Evolutionary conservation across 179 eudicot genomes (phyloP), one percentile per base, ranked within the genome.

Genomic region (Silene vulgaris): DNA sequence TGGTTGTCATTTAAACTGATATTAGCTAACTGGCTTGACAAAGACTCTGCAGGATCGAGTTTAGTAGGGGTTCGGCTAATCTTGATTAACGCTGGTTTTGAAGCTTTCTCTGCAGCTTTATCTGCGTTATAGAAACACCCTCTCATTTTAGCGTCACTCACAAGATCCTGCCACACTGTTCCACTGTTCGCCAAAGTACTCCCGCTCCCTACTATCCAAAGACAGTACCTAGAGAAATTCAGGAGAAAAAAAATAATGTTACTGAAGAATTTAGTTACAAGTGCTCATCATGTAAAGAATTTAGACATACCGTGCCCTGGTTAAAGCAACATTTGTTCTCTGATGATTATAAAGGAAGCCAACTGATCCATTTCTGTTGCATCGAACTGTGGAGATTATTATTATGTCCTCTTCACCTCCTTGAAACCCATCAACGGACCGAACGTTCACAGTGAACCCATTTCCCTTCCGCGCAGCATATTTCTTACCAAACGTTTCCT

Each of bases 391-490:
- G 2, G 93, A 89, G 43, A 89, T 86, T 11, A 89, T 86, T 1
- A 89, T 85, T 19, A 87, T 73, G 71, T 87, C 90, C 50, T 86
- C 86, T 59, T 87, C 93, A 8, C 86, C 86, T 2, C 93, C 90
- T 79, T 89, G 96, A 71, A 90, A 90, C 0, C 90, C 91, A 78
- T 90, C 96, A 56, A 90, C 89, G 0, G 92, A 83, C 0, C 90
- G 86, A 40, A 87, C 85, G 14, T 67, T 89, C 19, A 89, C 89
- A 16, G 78, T 74, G 71, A 90, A 90, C 0, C 73, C 74, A n/a
- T 74, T 78, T 9, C 77, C 71, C 32, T 78, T 63, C 0, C 54
- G 70, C 12, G 69, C 43, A 8, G 66, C 77, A 60, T 87, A 86
- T 57, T 72, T 84, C 57, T 72, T 85, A n/a, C 88, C 89, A 50